Percentiles rank a stretch among this genome's conserved stretches.
phyloP scores from a whole-genome alignment of 176 grass and related monocot species.

The Otatea glauca region DNA sequence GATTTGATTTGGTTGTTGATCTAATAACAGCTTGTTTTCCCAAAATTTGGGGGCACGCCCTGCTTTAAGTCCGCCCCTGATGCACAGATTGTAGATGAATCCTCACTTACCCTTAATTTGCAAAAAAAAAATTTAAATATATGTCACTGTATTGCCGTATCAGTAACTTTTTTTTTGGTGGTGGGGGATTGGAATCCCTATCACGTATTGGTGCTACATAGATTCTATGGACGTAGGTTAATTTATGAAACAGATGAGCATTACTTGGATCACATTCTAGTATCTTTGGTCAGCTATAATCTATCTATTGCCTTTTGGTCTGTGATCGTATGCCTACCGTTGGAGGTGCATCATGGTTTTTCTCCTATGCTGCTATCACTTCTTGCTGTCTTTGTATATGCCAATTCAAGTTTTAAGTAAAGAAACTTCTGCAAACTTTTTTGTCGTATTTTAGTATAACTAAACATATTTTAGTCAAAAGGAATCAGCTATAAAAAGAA shows the following conservation, averaged over 20 bases:
- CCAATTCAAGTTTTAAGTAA: background rate
- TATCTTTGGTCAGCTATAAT: background rate
- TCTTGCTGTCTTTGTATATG: background rate
- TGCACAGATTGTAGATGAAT: background rate
- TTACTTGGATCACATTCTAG: background rate
- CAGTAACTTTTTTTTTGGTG: too few relatives aligned
- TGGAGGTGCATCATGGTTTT: background rate
- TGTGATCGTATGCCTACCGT: background rate
- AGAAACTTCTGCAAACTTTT: background rate
- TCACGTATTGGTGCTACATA: background rate
- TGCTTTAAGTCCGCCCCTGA: background rate
- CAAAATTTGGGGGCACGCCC: background rate
- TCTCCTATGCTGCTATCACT: background rate
- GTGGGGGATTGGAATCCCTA: too few relatives aligned
- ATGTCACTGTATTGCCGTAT: background rate
- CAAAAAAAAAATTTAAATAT: background rate
- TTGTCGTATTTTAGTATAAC: background rate
- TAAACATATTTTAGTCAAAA: background rate
- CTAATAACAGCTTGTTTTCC: background rate
- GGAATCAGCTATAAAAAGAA: background rate
- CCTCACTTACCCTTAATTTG: background rate
- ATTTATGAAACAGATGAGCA: background rate
- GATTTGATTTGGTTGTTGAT: background rate
- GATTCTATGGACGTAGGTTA: background rate
- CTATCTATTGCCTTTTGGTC: background rate